Evolutionary conservation across 2,329 filamentous ascomycete genomes (phyloP), one percentile per base, ranked within the genome.

Genomic region (Xylariaceae sp.): DNA sequence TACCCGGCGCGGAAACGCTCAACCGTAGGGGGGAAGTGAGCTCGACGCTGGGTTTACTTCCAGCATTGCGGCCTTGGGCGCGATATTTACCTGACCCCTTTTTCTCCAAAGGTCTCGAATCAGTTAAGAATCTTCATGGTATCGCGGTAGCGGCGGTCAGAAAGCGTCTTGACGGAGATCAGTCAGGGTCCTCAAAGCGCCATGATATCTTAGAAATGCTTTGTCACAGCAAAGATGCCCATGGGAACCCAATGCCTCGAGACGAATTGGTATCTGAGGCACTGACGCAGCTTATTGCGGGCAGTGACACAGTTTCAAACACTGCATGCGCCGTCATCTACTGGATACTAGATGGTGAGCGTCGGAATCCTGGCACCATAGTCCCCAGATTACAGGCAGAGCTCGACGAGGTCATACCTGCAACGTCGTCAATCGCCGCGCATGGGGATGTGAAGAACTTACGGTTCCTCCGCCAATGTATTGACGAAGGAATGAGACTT

Each of bases 141-240:
- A 55, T 58, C 6, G 55, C 47, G 4, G 41, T 35, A 4, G 55
- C 51, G 18, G 51, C 55, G 4, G 43, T 58, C 18, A 30, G 21
- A 10, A 50, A 40, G 24, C 55, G 51, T 3, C 51, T 57, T 15
- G 39, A 37, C n/a, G 39, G 10, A 7, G 13, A 11, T 15, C 32
- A 30, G 20, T 9, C 24, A 13, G 32, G 21, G 11, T 13, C 4
- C 2, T 10, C n/a, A 11, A 32, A 42, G 13, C 51, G 51, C 16
- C 51, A 42, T n/a, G 55, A 58, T 35, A 58, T 58, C 11, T 35
- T 58, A 7, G 47, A 55, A 16, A 51, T 58, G 39, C 51, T 58
- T 15, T 40, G 51, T 35, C 32, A 48, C 6, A 44, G 55, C 33
- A 58, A 51, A 21, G 55, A 58, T 16, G 43, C 55, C 8, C 26